Evolutionary conservation across 2,329 filamentous ascomycete species (phyloP).

Genomic region (Curvularia hawaiiensis): DNA sequence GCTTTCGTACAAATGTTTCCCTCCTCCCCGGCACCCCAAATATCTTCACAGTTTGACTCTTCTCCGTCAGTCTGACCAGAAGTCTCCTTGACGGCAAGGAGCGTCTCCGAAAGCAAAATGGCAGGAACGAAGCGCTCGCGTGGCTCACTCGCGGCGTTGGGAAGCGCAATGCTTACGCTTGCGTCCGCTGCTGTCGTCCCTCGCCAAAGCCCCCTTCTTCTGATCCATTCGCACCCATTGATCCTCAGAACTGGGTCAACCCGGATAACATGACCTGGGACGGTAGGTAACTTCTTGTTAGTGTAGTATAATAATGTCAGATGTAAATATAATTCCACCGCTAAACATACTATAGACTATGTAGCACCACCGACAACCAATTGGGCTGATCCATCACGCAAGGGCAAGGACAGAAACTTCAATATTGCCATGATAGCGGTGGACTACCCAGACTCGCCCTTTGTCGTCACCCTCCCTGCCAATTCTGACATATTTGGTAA

Average conservation of each 20-base stretch:
- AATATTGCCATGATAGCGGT: constrained; percentile 61
- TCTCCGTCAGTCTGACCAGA: neutral
- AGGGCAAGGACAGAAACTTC: constrained; percentile 58
- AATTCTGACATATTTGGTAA: constrained; percentile 59
- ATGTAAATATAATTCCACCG: neutral
- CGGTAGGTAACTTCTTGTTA: neutral
- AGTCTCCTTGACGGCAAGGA: neutral
- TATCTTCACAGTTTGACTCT: neutral
- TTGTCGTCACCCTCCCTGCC: constrained; percentile 54
- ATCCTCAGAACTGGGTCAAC: constrained; percentile 55
- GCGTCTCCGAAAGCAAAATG: neutral
- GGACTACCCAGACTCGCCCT: constrained; percentile 58
- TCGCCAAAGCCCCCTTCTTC: constrained; percentile 16
- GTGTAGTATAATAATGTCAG: neutral
- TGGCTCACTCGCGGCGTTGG: constrained; percentile 22
- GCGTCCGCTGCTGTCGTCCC: constrained; percentile 23
- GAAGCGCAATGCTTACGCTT: constrained; percentile 23
- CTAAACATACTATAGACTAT: constrained; percentile 45
- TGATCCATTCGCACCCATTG: constrained; percentile 57
- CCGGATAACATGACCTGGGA: constrained; percentile 1
- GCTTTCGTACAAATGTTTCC: neutral
- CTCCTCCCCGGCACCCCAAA: neutral
- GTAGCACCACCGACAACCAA: constrained; percentile 54
- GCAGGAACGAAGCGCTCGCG: neutral
- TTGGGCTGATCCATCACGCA: constrained; percentile 54